A percentile compares a stretch with the other conserved stretches of the same genome.
Evolutionary conservation across 2,329 filamentous ascomycete species (phyloP).

Genomic region (Dactylellina cionopaga): DNA sequence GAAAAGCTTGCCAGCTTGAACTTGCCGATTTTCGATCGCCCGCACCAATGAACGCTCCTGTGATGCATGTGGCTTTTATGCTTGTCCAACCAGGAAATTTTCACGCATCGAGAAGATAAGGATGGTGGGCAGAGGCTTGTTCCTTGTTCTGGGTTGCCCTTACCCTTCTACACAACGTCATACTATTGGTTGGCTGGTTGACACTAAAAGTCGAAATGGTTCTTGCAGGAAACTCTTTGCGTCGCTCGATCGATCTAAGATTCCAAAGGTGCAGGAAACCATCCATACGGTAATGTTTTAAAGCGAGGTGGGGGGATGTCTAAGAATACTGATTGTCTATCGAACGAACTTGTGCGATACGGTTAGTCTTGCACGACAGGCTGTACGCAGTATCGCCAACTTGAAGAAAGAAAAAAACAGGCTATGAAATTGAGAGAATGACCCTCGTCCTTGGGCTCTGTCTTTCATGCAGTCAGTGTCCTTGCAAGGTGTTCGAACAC

Average conservation of each 20-base stretch:
- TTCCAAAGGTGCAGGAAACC: background rate
- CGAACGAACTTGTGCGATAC: too few relatives aligned
- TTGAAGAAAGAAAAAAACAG: too few relatives aligned
- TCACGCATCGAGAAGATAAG: constrained; percentile 24
- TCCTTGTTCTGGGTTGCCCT: constrained; percentile 25
- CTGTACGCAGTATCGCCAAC: too few relatives aligned
- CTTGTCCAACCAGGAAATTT: constrained; percentile 39
- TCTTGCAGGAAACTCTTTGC: background rate
- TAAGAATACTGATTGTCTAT: too few relatives aligned
- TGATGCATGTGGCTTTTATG: constrained; percentile 12
- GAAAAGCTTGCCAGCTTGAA: background rate
- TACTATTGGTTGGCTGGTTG: constrained; percentile 29
- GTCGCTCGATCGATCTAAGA: background rate
- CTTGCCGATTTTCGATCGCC: background rate
- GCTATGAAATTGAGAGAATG: too few relatives aligned
- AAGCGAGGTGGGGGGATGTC: background rate
- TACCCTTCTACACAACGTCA: constrained; percentile 26
- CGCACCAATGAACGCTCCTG: background rate
- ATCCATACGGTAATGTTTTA: constrained; percentile 7
- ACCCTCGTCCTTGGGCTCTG: constrained; percentile 9
- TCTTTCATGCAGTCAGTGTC: constrained; percentile 2
- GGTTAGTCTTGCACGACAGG: background rate
- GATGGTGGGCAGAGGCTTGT: constrained; percentile 10
- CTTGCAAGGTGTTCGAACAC: constrained; percentile 21
- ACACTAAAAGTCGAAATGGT: constrained; percentile 2